Percentiles rank a stretch among this genome's conserved stretches.
These are phyloP conservation scores for Powellomyces hirtus DNA, from an alignment of 192 early-diverging fungal species.

Conservation along the genomic window DNA sequence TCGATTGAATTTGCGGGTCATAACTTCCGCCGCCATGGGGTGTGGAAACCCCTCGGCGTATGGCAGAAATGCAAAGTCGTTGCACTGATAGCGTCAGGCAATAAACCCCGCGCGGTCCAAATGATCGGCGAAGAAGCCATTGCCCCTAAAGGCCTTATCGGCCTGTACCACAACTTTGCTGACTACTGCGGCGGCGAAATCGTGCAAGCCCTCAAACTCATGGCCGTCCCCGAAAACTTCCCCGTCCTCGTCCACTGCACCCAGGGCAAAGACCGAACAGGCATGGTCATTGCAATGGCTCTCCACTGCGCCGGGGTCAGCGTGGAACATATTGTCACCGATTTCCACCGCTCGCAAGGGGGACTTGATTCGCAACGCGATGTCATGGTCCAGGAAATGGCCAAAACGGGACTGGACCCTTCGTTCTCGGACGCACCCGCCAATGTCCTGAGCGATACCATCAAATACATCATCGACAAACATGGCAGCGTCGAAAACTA, in stretches of 20 bases:
- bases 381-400: constrained; percentile 26
- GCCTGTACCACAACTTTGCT: constrained; percentile 42
- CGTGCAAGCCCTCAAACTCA: constrained; percentile 26
- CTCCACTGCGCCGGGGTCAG: constrained; percentile 12
- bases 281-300: constrained; percentile 34
- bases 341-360: constrained; percentile 21
- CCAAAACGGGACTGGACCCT: constrained; percentile 31
- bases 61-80: constrained; percentile 30
- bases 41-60: constrained; percentile 25
- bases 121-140: constrained; percentile 31
- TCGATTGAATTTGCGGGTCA: constrained; percentile 36
- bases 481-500: constrained; percentile 26
- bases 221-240: constrained; percentile 26
- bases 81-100: constrained; percentile 21
- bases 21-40: constrained; percentile 27
- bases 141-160: constrained; percentile 35
- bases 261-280: constrained; percentile 53
- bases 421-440: constrained; percentile 23
- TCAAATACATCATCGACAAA: constrained; percentile 20
- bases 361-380: constrained; percentile 20
- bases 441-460: constrained; percentile 15
- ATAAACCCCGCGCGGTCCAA: constrained; percentile 24
- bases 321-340: constrained; percentile 17
- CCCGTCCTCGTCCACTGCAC: constrained; percentile 51
- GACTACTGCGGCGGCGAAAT: constrained; percentile 40